Base-by-base conservation (phyloP, 2,329 filamentous ascomycete species). In the Colletotrichum eremochloae region DNA sequence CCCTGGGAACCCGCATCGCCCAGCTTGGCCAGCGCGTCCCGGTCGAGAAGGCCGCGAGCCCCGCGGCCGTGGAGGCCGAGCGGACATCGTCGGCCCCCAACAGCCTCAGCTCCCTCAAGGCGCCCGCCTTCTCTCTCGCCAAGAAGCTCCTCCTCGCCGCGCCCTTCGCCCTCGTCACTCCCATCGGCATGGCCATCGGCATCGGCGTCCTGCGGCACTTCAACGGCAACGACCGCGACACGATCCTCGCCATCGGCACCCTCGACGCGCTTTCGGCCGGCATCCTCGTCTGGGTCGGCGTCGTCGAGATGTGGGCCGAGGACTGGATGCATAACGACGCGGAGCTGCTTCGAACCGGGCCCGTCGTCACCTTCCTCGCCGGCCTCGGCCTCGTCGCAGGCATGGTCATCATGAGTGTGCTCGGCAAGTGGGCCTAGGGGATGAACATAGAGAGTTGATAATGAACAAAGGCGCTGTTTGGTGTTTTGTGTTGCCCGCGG, bases 161-260 rank as follows among this genome's bases (percentile, higher is more conserved):
- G 1, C 85, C 87, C 0, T 95, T 94, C 76, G 88, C 92, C 0
- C 82, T 94, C 36, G 90, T 94, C 67, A 95, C 93, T 0, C 93
- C 93, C 0, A 83, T 94, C 40, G 93, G 93, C 14, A 95, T 95
- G 93, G 92, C 90, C 0, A 94, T 96, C 72, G 93, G 93, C 0
- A 90, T 94, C 44, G 92, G 92, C 3, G 92, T 93, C 4, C 81
- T 95, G 38, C 82, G 91, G 48, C 79, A 85, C 11, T 95, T 94
- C 82, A 95, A 95, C 76, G 93, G 92, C 5, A 94, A 93, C 76
- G 88, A 93, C 75, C 87, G 85, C 3, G 85, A 86, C 1, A 95
- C 93, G 0, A 84, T 94, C 52, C 81, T 95, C 55, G 90, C 92
- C 2, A 89, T 95, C 46, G 93, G 92, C 0, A 94, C 92, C 0